Evolutionary conservation across 2,329 filamentous ascomycete genomes (phyloP).

Genomic region (Cordyceps cicadae): DNA sequence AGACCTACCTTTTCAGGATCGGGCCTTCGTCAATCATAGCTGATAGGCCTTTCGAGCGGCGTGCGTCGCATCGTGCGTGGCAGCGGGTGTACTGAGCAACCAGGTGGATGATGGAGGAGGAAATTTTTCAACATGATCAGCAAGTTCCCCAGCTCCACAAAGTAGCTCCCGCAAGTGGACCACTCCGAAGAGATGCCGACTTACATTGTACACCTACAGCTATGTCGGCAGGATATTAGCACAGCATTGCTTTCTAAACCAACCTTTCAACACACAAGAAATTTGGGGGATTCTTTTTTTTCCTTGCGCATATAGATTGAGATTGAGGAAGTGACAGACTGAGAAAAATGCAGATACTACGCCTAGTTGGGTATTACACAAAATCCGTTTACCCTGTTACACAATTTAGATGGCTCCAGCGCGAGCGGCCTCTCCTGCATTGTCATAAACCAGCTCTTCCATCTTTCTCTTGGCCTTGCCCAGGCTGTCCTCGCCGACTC

Average conservation of each 20-base stretch:
- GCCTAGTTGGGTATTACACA: conserved; percentile 4
- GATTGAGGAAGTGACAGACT: background rate
- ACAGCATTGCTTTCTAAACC: no score
- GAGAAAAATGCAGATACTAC: conserved; percentile 1
- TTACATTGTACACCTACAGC: no score
- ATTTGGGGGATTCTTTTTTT: no score
- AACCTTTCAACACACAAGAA: background rate
- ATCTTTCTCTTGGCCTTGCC: conserved; percentile 54
- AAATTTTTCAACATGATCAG: background rate
- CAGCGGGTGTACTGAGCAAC: background rate
- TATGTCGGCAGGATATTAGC: no score
- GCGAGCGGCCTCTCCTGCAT: conserved; percentile 50
- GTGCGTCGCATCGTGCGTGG: background rate
- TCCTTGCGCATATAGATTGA: no score
- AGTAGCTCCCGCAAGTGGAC: background rate
- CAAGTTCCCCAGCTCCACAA: background rate
- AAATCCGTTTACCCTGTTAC: background rate
- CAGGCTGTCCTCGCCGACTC: conserved; percentile 72
- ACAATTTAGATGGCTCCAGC: conserved; percentile 43
- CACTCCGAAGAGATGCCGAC: background rate
- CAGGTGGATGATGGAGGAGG: background rate
- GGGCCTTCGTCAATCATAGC: background rate
- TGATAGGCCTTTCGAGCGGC: background rate
- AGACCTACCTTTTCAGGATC: background rate
- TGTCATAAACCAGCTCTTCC: conserved; percentile 47